These are phyloP conservation scores for Ophiostoma sp. DNA, from an alignment of 2,329 filamentous ascomycete genomes.

Conservation along the genomic window DNA sequence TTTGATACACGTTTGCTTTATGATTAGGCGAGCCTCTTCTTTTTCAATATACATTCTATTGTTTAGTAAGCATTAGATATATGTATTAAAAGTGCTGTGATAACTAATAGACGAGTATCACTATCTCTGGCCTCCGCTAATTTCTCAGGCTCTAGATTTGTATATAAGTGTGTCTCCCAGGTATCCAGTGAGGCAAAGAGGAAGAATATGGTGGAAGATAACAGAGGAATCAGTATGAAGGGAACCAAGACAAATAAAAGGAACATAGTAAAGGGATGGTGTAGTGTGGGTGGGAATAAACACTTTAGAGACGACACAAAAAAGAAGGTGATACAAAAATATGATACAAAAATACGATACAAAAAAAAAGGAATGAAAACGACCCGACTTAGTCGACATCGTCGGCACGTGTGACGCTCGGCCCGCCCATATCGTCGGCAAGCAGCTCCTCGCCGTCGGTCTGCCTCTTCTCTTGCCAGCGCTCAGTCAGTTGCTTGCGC, in stretches of 20 bases:
- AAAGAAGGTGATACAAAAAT: not conserved
- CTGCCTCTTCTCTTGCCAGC: not conserved
- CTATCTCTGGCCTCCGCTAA: not conserved
- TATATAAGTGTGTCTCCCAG: not conserved
- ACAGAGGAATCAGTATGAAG: not conserved
- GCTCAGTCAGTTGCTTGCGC: conserved; percentile 15
- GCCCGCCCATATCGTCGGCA: not conserved
- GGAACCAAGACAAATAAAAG: not conserved
- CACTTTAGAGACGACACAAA: not conserved
- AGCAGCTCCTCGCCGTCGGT: not conserved
- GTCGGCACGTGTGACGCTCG: not conserved
- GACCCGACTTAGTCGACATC: not conserved
- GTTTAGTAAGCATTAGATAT: not conserved
- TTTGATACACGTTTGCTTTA: not conserved
- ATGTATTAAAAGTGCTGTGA: not conserved
- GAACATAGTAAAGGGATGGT: not conserved
- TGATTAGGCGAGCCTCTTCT: not conserved
- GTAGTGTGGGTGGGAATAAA: not conserved
- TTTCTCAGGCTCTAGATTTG: not conserved
- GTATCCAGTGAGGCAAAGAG: not conserved
- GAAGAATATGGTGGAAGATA: not conserved
- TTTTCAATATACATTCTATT: not conserved
- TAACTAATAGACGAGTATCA: not conserved
- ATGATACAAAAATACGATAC: not conserved
- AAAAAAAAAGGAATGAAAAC: not conserved